Evolutionary conservation across 108 stramenopile species (phyloP).

Genomic region (Fragilaria crotonensis): DNA sequence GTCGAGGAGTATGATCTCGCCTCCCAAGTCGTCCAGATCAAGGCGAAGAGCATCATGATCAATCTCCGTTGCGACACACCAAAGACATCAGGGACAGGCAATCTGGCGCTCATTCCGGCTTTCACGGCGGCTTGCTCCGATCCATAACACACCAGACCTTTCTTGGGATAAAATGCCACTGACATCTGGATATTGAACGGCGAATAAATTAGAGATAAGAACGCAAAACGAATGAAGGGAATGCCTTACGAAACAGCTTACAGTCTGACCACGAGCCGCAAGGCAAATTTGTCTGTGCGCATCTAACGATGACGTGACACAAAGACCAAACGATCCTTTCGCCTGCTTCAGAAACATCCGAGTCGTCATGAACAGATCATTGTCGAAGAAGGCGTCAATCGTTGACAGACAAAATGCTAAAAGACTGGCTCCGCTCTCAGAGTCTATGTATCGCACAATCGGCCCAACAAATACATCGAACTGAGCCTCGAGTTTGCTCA

Average conservation of each 20-base stretch:
- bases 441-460: constrained; percentile 3
- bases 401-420: constrained; percentile 30
- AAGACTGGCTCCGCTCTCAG: constrained; percentile 1
- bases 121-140: constrained; percentile 83
- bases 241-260: background rate
- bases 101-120: constrained; percentile 38
- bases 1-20: constrained; percentile 55
- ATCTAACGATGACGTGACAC: constrained; percentile 57
- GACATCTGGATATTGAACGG: constrained; percentile 35
- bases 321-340: constrained; percentile 70
- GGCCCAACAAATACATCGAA: background rate
- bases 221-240: background rate
- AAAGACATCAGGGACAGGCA: constrained; percentile 11
- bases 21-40: constrained; percentile 66
- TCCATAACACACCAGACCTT: constrained; percentile 71
- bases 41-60: constrained; percentile 47
- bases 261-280: constrained; percentile 72
- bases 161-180: constrained; percentile 68
- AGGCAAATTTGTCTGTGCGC: constrained; percentile 65
- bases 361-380: constrained; percentile 61
- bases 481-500: background rate
- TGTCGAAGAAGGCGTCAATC: constrained; percentile 70
- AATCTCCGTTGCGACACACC: constrained; percentile 19
- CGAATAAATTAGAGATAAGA: background rate
- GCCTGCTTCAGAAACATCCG: constrained; percentile 59